Evolutionary conservation across 345 rosid species (phyloP).

Genomic region (Eucalyptus curtisii): DNA sequence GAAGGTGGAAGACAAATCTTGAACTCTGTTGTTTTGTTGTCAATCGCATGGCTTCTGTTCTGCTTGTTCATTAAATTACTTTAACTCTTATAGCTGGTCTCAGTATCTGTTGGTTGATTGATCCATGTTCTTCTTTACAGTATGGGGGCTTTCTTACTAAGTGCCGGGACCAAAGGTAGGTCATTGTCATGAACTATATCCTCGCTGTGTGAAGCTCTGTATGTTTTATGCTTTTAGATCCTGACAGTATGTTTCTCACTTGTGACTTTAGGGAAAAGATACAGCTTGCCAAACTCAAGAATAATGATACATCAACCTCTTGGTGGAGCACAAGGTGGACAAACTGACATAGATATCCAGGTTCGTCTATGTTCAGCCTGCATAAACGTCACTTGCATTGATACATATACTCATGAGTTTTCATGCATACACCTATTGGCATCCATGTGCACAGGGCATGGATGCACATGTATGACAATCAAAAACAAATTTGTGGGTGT

Average conservation of each 20-base stretch:
- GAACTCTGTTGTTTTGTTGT: background rate
- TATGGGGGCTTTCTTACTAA: slow-evolving; percentile 96
- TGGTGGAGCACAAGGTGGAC: slow-evolving; percentile 95
- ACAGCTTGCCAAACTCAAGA: slow-evolving; percentile 93
- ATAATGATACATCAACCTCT: slow-evolving; percentile 99
- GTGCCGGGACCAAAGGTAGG: slow-evolving; percentile 96
- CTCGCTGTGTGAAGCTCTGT: background rate
- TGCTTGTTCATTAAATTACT: background rate
- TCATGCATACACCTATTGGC: background rate
- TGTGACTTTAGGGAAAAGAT: slow-evolving; percentile 59
- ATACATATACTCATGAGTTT: background rate
- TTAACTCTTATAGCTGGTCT: background rate
- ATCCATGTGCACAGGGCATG: background rate
- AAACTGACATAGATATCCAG: slow-evolving; percentile 86
- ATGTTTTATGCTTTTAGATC: background rate
- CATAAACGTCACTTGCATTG: background rate
- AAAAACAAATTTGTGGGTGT: background rate
- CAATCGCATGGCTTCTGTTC: background rate
- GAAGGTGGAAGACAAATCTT: background rate
- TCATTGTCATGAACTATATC: background rate
- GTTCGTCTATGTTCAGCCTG: slow-evolving; percentile 10
- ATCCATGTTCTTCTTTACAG: slow-evolving; percentile 20
- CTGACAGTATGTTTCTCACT: background rate
- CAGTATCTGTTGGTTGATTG: background rate
- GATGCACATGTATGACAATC: background rate